phyloP scores from a whole-genome alignment of 1,284 basidiomycete species.

The Ceratobasidium theobromae region DNA sequence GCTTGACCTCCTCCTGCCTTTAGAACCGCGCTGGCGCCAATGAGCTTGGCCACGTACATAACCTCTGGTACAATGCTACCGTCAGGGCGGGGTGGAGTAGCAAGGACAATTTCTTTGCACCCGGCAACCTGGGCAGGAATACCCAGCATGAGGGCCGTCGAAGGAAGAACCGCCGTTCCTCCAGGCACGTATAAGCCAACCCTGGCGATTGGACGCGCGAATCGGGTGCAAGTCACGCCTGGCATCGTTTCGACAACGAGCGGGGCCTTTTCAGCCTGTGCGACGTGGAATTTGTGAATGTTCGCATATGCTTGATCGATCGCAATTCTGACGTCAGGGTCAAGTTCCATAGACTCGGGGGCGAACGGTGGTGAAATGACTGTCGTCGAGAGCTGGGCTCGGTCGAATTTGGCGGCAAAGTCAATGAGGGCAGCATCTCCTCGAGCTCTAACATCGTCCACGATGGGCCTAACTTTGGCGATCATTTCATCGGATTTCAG shows the following conservation, averaged over 20 bases:
- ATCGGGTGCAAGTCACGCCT: conserved; percentile 92
- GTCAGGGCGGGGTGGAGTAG: conserved; percentile 90
- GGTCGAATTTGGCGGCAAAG: conserved; percentile 93
- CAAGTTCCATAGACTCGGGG: conserved; percentile 60
- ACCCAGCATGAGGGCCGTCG: conserved; percentile 97
- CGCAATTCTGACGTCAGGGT: conserved; percentile 68
- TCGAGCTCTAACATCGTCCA: conserved; percentile 78
- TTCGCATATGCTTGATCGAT: conserved; percentile 94
- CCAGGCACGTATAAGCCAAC: conserved; percentile 98
- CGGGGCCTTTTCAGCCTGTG: conserved; percentile 71
- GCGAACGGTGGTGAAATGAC: conserved; percentile 69
- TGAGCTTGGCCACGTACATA: conserved; percentile 87
- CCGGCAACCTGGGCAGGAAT: conserved; percentile 97
- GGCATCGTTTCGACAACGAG: conserved; percentile 96
- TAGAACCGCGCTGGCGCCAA: conserved; percentile 84
- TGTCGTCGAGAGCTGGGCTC: conserved; percentile 62
- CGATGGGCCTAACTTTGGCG: conserved; percentile 91
- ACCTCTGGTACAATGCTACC: conserved; percentile 93
- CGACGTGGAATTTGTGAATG: conserved; percentile 86
- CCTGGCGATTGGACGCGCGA: conserved; percentile 89
- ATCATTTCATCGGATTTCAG: conserved; percentile 95
- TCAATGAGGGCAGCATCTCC: conserved; percentile 89
- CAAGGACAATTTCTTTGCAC: conserved; percentile 89
- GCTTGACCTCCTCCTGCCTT: conserved; percentile 97
- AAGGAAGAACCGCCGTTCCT: conserved; percentile 94